Conservation (phyloP, 108 stramenopile genomes). For the Licmophora abbreviata region DNA sequence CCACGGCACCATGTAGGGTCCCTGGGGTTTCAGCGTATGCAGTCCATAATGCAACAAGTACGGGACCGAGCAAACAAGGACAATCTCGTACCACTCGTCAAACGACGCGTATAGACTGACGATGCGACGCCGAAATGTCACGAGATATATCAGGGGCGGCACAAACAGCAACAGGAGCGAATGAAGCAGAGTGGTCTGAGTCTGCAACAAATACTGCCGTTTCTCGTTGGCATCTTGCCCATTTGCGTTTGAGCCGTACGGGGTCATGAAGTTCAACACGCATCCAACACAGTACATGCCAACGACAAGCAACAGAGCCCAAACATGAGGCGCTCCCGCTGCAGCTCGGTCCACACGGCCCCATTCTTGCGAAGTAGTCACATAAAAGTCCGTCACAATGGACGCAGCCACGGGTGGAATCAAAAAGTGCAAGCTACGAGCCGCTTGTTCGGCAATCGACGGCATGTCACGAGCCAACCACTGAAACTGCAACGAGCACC, state of each 20-base stretch:
- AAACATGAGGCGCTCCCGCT: constrained; percentile 35
- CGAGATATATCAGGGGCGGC: constrained; percentile 41
- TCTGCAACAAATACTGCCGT: constrained; percentile 20
- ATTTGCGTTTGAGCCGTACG: constrained; percentile 8
- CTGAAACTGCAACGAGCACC: constrained; percentile 48
- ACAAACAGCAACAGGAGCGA: constrained; percentile 45
- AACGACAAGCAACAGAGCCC: constrained; percentile 36
- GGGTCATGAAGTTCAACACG: constrained; percentile 2
- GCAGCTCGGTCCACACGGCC: constrained; percentile 42
- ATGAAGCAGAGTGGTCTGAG: constrained; percentile 27
- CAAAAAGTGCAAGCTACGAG: constrained; percentile 47
- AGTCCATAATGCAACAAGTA: constrained; percentile 59
- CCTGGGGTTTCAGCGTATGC: background rate
- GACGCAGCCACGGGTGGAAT: constrained; percentile 39
- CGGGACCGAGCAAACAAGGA: constrained; percentile 47
- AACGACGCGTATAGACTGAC: constrained; percentile 44
- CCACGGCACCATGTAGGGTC: constrained; percentile 17
- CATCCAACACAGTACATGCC: constrained; percentile 47
- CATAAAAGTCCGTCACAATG: constrained; percentile 23
- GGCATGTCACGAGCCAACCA: constrained; percentile 46
- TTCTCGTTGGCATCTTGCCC: constrained; percentile 8
- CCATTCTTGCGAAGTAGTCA: constrained; percentile 15
- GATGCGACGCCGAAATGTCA: constrained; percentile 46
- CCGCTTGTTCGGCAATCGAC: constrained; percentile 21
- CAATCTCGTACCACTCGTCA: constrained; percentile 55